phyloP scores from a whole-genome alignment of 2,329 filamentous ascomycete species.

The Samsoniella hepiali region DNA sequence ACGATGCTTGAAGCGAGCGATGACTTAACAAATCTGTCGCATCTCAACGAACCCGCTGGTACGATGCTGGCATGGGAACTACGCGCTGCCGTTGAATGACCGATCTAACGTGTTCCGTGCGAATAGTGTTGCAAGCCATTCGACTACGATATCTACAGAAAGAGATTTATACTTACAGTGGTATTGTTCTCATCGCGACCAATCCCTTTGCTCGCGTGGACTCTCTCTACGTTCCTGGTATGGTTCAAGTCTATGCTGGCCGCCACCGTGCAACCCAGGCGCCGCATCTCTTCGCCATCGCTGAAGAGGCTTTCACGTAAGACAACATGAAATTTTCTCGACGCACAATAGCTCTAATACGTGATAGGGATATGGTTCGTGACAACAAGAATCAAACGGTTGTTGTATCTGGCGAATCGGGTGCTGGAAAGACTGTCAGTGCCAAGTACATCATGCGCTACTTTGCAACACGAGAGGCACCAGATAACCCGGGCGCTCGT shows the following conservation, averaged over 20 bases:
- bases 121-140: constrained; percentile 88
- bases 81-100: neutral
- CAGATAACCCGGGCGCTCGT: constrained; percentile 77
- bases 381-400: constrained; percentile 96
- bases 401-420: constrained; percentile 98
- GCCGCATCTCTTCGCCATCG: constrained; percentile 96
- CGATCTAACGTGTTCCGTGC: constrained; percentile 24
- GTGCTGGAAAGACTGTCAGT: constrained; percentile 97
- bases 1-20: constrained; percentile 98
- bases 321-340: constrained; percentile 29
- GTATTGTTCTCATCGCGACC: constrained; percentile 96
- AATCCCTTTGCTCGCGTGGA: constrained; percentile 98
- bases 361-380: constrained; percentile 83
- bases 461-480: constrained; percentile 94
- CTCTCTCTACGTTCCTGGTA: constrained; percentile 95
- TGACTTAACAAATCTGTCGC: constrained; percentile 93
- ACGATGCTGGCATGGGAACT: constrained; percentile 31
- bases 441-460: constrained; percentile 99
- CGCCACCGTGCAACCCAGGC: constrained; percentile 96
- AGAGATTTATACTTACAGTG: constrained; percentile 99
- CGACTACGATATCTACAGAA: constrained; percentile 96
- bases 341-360: constrained; percentile 35
- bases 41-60: constrained; percentile 98
- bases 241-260: constrained; percentile 99
- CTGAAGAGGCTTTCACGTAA: constrained; percentile 96